A percentile compares a stretch with the other conserved stretches of the same genome.
Conservation (phyloP, 2,329 filamentous ascomycete species). For the Pseudonectria foliicola region DNA sequence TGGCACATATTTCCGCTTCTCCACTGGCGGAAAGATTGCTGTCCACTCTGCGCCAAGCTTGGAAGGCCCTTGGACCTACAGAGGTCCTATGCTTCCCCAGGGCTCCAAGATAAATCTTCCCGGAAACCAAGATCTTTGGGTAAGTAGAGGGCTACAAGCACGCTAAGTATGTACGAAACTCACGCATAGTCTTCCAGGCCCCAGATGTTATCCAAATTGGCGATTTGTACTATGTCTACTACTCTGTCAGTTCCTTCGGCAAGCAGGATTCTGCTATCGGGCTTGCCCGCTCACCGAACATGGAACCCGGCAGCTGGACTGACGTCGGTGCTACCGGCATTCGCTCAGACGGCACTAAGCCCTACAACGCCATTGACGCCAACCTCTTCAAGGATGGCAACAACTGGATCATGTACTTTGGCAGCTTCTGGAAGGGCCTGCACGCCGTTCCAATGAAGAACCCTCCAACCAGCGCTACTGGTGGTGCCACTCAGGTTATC, state of each 20-base stretch:
- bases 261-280: constrained; percentile 57
- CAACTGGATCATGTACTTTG: constrained; percentile 51
- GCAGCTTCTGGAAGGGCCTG: constrained; percentile 61
- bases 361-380: constrained; percentile 56
- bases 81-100: constrained; percentile 30
- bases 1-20: constrained; percentile 36
- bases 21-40: constrained; percentile 33
- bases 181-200: constrained; percentile 2
- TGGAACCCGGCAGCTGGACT: constrained; percentile 51
- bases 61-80: constrained; percentile 34
- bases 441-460: constrained; percentile 48
- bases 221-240: constrained; percentile 59
- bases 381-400: constrained; percentile 42
- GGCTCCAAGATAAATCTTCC: constrained; percentile 32
- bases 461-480: constrained; percentile 22
- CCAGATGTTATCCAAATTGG: constrained; percentile 35
- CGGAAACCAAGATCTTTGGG: constrained; percentile 38
- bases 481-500: constrained; percentile 21
- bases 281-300: constrained; percentile 35
- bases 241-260: constrained; percentile 56
- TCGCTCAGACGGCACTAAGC: constrained; percentile 32
- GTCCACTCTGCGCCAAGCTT: constrained; percentile 30
- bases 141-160: constrained; percentile 15
- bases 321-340: constrained; percentile 52
- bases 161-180: neutral